These are phyloP conservation scores for Chimonanthus salicifolius DNA, from an alignment of 164 flowering plant species.

Conservation along the genomic window DNA sequence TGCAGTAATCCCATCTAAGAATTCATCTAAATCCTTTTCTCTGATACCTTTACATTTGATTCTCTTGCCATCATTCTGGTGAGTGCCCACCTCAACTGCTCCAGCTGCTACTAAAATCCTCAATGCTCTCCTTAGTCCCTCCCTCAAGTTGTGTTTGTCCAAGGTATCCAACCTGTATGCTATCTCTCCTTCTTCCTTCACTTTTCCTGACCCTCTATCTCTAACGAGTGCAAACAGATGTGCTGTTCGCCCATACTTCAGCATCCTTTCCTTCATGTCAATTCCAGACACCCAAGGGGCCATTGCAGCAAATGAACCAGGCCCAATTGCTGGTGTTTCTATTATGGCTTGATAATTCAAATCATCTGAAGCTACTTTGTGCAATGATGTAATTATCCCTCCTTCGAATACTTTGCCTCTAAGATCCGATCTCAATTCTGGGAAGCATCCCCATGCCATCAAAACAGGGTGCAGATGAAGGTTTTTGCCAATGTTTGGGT, in stretches of 20 bases:
- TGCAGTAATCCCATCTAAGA: slow-evolving; percentile 21
- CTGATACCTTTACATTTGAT: slow-evolving; percentile 26
- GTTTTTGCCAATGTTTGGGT: slow-evolving; percentile 39
- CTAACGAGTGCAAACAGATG: slow-evolving; percentile 28
- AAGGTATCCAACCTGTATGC: slow-evolving; percentile 13
- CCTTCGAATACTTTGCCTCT: slow-evolving; percentile 35
- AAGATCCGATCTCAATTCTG: slow-evolving; percentile 21
- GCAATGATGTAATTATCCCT: slow-evolving; percentile 34
- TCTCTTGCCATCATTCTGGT: slow-evolving; percentile 30
- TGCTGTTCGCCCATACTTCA: slow-evolving; percentile 29
- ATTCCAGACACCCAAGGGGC: slow-evolving; percentile 38
- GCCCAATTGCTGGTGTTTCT: slow-evolving; percentile 31
- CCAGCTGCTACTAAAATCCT: slow-evolving; percentile 43
- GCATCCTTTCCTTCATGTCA: slow-evolving; percentile 31
- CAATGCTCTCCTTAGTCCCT: slow-evolving; percentile 25
- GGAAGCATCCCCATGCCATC: slow-evolving; percentile 40
- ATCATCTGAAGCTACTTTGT: slow-evolving; percentile 23
- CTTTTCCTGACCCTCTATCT: slow-evolving; percentile 36
- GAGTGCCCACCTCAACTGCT: slow-evolving; percentile 41
- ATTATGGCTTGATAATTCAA: slow-evolving; percentile 16
- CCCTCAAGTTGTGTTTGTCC: slow-evolving; percentile 31
- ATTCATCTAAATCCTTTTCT: slow-evolving; percentile 30
- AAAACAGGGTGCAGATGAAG: slow-evolving; percentile 42
- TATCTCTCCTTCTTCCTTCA: slow-evolving; percentile 26
- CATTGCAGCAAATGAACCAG: slow-evolving; percentile 25